Percentiles rank a stretch among this genome's conserved stretches.
phyloP scores from a whole-genome alignment of 164 flowering plant species.

The Dillenia suffruticosa region DNA sequence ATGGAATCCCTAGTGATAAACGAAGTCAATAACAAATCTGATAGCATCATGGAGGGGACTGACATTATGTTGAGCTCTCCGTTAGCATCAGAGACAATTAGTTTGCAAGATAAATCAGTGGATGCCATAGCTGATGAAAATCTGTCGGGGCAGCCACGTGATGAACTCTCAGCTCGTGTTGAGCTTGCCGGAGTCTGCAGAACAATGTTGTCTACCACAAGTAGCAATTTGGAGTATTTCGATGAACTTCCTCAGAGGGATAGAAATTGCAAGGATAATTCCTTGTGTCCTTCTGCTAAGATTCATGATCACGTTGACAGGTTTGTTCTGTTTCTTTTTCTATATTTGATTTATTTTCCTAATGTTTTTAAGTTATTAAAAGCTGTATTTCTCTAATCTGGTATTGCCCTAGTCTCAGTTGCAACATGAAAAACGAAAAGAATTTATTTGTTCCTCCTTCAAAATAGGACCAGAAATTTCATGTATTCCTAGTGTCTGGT shows the following conservation, averaged over 20 bases:
- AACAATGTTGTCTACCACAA: neutral
- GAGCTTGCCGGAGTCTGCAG: conserved; percentile 10
- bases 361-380: neutral
- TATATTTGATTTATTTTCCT: too few relatives aligned
- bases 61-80: neutral
- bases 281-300: conserved; percentile 12
- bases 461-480: too few relatives aligned
- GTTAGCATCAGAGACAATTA: conserved; percentile 6
- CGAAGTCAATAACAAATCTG: conserved; percentile 14
- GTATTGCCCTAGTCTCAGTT: neutral
- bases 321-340: conserved; percentile 8
- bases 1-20: conserved; percentile 35
- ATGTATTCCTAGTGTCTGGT: neutral
- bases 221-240: conserved; percentile 1
- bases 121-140: conserved; percentile 11
- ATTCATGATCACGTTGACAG: conserved; percentile 15
- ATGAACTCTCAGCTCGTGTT: conserved; percentile 13
- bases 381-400: neutral
- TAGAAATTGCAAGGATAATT: conserved; percentile 10
- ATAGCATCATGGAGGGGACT: conserved; percentile 13
- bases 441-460: too few relatives aligned
- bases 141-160: conserved; percentile 10
- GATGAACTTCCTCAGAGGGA: conserved; percentile 16
- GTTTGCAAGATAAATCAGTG: conserved; percentile 13
- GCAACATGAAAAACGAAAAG: too few relatives aligned